These are phyloP conservation scores for Cladophialophora yegresii DNA, from an alignment of 2,329 filamentous ascomycete species.

Conservation along the genomic window DNA sequence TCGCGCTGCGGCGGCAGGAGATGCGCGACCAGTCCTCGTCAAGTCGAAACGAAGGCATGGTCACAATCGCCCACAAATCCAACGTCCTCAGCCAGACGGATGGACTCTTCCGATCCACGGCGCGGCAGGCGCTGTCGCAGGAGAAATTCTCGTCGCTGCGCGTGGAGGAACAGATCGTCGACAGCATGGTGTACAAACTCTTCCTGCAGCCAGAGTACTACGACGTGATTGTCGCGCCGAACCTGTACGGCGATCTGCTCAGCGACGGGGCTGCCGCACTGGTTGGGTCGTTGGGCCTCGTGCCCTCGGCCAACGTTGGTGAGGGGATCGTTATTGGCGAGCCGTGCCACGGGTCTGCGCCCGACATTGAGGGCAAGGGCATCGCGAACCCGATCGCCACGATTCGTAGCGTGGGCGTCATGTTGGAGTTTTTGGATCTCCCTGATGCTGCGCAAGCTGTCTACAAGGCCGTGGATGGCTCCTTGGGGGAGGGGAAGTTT, in stretches of 20 bases:
- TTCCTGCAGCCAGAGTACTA: conserved; percentile 94
- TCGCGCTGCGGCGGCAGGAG: conserved; percentile 82
- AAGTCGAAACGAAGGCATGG: conserved; percentile 61
- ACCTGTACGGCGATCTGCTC: conserved; percentile 95
- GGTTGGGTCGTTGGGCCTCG: conserved; percentile 86
- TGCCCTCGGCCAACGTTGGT: conserved; percentile 93
- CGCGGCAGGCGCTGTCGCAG: conserved; percentile 70
- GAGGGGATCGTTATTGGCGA: conserved; percentile 94
- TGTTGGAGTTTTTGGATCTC: conserved; percentile 94
- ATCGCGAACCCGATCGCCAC: conserved; percentile 98
- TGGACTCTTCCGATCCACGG: conserved; percentile 84
- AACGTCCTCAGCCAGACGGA: conserved; percentile 97
- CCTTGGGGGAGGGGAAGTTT: conserved; percentile 78
- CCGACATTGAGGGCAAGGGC: conserved; percentile 88
- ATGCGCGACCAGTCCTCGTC: conserved; percentile 58
- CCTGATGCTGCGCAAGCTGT: conserved; percentile 84
- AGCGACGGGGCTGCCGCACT: conserved; percentile 94
- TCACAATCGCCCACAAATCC: conserved; percentile 97
- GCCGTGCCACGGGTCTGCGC: conserved; percentile 94
- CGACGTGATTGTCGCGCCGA: conserved; percentile 97
- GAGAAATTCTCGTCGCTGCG: conserved; percentile 64
- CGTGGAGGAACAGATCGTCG: conserved; percentile 97
- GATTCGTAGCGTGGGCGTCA: conserved; percentile 82
- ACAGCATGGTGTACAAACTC: conserved; percentile 99
- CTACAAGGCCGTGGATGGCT: conserved; percentile 87